These are phyloP conservation scores for Cutaneotrichosporon cyanovorans DNA, from an alignment of 1,284 basidiomycete genomes.

Conservation along the genomic window DNA sequence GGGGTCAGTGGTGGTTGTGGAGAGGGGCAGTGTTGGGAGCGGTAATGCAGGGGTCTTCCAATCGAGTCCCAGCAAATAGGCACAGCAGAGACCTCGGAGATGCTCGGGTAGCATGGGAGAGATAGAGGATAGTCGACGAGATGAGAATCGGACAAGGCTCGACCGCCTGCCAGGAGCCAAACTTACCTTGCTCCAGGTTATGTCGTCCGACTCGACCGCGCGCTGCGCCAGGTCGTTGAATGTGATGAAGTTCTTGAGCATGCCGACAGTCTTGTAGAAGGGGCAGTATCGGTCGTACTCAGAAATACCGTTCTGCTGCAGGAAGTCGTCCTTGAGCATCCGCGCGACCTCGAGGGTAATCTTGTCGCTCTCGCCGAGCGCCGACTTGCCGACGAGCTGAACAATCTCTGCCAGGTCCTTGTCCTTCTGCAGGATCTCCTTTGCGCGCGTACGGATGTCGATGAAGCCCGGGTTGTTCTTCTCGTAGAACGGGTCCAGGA, in stretches of 20 bases:
- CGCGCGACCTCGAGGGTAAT: constrained; percentile 95
- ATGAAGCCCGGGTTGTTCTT: constrained; percentile 85
- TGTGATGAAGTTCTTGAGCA: constrained; percentile 93
- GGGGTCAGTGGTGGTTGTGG: constrained; percentile 5
- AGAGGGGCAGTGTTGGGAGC: neutral
- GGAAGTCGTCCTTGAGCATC: constrained; percentile 94
- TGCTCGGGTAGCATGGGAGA: no score
- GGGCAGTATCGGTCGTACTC: constrained; percentile 96
- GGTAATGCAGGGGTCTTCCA: no score
- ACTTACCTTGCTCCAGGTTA: constrained; percentile 71
- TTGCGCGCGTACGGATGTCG: constrained; percentile 80
- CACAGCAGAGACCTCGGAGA: no score
- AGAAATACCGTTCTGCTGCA: constrained; percentile 98
- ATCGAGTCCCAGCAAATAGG: no score
- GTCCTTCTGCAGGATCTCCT: constrained; percentile 97
- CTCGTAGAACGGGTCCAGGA: constrained; percentile 92
- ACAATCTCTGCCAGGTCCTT: constrained; percentile 98
- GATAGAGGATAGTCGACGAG: no score
- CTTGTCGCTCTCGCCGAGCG: constrained; percentile 95
- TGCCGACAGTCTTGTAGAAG: constrained; percentile 94
- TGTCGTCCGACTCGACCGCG: constrained; percentile 64
- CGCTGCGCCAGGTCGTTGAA: constrained; percentile 82
- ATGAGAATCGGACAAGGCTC: no score
- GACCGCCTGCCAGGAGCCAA: no score
- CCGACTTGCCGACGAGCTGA: constrained; percentile 96